Percentiles rank a stretch among this genome's conserved stretches.
Evolutionary conservation across 2,329 filamentous ascomycete genomes (phyloP).

Genomic region (Alternaria hordeiaustralica): DNA sequence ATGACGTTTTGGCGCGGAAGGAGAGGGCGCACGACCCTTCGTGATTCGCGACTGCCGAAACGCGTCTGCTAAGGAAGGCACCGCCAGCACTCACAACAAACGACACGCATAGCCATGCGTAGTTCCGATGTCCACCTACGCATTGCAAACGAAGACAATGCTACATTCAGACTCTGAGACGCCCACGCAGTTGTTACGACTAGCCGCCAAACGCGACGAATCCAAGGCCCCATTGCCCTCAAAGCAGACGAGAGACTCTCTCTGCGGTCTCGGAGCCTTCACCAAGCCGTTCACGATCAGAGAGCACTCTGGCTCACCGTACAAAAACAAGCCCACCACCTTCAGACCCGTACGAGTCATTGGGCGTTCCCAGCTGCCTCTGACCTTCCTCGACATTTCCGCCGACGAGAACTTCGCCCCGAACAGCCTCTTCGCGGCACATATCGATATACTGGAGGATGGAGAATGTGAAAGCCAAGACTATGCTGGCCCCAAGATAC

Average conservation of each 20-base stretch:
- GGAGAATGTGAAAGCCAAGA: conserved; percentile 10
- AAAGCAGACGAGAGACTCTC: conserved; percentile 41
- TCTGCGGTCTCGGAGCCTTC: conserved; percentile 36
- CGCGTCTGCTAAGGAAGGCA: conserved; percentile 24
- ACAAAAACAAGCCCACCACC: conserved; percentile 31
- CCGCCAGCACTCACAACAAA: conserved; percentile 8
- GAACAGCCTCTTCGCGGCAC: conserved; percentile 44
- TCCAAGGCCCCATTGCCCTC: conserved; percentile 33
- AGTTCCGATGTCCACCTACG: conserved; percentile 33
- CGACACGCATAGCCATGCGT: conserved; percentile 33
- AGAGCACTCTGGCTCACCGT: conserved; percentile 37
- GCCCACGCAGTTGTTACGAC: conserved; percentile 28
- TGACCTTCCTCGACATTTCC: conserved; percentile 47
- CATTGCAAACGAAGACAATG: conserved; percentile 43
- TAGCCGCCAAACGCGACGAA: conserved; percentile 34
- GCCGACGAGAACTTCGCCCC: conserved; percentile 28
- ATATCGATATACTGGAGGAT: conserved; percentile 42
- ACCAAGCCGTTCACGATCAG: conserved; percentile 41
- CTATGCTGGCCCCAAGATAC: conserved; percentile 27
- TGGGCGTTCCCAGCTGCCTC: conserved; percentile 44
- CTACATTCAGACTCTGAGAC: conserved; percentile 27
- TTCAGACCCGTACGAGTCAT: conserved; percentile 47
- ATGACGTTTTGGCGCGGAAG: conserved; percentile 18
- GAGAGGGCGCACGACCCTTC: conserved; percentile 20
- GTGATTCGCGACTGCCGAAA: conserved; percentile 24